These are phyloP conservation scores for Neurospora tetraspora DNA, from an alignment of 495 filamentous ascomycete genomes.

Conservation along the genomic window DNA sequence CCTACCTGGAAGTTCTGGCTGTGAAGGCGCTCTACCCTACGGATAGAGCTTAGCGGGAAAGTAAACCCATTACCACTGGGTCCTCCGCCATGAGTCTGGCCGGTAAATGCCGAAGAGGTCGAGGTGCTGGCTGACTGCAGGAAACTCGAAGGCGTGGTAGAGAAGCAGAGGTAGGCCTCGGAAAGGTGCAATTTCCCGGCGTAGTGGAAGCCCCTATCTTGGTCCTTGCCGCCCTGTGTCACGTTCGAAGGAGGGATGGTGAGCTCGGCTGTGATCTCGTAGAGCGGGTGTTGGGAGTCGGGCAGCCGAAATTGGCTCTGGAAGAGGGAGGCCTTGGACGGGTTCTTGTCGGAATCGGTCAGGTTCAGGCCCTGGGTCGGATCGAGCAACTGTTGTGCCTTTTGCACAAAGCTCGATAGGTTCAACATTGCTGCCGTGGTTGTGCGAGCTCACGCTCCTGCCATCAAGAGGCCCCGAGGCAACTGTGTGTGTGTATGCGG, in stretches of 20 bases:
- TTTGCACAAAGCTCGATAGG: conserved; percentile 82
- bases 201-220: conserved; percentile 70
- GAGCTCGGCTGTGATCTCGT: conserved; percentile 93
- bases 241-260: conserved; percentile 60
- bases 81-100: conserved; percentile 79
- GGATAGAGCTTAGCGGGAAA: conserved; percentile 83
- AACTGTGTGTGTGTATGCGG: neutral
- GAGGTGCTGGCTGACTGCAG: conserved; percentile 62
- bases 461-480: conserved; percentile 7
- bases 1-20: conserved; percentile 67
- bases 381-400: conserved; percentile 85
- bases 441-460: neutral
- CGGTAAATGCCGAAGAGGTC: conserved; percentile 69
- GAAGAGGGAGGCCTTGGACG: conserved; percentile 87
- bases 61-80: conserved; percentile 96
- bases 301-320: conserved; percentile 94
- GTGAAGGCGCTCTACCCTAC: conserved; percentile 83
- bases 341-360: conserved; percentile 59
- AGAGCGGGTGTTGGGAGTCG: conserved; percentile 78
- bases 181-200: conserved; percentile 89
- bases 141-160: conserved; percentile 84
- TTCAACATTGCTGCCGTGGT: conserved; percentile 38
- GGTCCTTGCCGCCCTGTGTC: conserved; percentile 50
- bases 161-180: conserved; percentile 91
- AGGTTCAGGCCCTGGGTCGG: conserved; percentile 59